Evolutionary conservation across 106 monocot species (phyloP).

Genomic region (Triglochin maritima): DNA sequence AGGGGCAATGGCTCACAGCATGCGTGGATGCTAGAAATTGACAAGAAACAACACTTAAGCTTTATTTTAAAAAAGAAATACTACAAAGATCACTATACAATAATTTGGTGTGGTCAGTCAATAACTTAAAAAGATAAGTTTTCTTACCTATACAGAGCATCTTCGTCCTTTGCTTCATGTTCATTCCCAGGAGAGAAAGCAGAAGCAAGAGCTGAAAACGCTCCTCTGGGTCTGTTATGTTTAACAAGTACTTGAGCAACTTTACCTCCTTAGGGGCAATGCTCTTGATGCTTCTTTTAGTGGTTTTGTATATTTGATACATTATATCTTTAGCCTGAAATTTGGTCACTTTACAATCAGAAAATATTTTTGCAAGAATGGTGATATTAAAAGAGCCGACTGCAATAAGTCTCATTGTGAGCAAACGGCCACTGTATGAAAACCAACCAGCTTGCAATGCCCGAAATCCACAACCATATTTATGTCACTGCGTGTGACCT

Average conservation of each 20-base stretch:
- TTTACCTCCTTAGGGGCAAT: slow-evolving; percentile 83
- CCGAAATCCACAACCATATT: no score
- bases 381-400: no score
- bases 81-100: background rate
- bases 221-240: slow-evolving; percentile 88
- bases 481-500: no score
- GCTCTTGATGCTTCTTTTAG: slow-evolving; percentile 57
- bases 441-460: no score
- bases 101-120: no score
- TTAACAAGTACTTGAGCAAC: slow-evolving; percentile 76
- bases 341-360: no score
- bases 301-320: slow-evolving; percentile 70
- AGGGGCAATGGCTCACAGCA: no score
- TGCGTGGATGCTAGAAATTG: background rate
- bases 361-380: no score
- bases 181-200: slow-evolving; percentile 80
- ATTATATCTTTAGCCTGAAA: slow-evolving; percentile 91
- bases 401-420: no score
- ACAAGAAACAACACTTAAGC: background rate
- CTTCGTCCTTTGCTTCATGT: slow-evolving; percentile 43
- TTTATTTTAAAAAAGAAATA: background rate
- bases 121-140: background rate
- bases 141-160: slow-evolving; percentile 67
- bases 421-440: no score
- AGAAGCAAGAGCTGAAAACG: slow-evolving; percentile 79